Conservation (phyloP, 441 rosid species). For the Erysimum pusillum region DNA sequence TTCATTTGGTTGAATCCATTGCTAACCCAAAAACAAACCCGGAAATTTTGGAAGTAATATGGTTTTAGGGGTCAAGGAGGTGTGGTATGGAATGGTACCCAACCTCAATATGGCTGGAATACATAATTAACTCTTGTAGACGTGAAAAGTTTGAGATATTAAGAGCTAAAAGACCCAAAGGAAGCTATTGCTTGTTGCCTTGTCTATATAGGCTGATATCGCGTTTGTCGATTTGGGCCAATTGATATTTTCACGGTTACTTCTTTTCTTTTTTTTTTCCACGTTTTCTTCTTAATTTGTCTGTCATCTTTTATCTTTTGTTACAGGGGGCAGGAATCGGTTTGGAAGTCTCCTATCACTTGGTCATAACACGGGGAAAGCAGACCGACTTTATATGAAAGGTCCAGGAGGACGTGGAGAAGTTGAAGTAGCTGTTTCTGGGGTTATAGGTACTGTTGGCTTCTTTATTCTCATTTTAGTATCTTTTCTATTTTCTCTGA, state of each 20-base stretch:
- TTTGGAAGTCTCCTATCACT: constrained; percentile 85
- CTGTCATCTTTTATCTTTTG: constrained; percentile 16
- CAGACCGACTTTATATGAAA: constrained; percentile 90
- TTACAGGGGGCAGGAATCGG: constrained; percentile 81
- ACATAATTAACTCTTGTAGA: constrained; percentile 9
- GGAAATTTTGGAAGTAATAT: constrained; percentile 10
- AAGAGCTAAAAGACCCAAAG: constrained; percentile 1
- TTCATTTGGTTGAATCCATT: constrained; percentile 11
- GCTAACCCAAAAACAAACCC: not conserved
- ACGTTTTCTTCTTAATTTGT: not conserved
- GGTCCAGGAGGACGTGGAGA: constrained; percentile 99
- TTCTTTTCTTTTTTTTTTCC: not conserved
- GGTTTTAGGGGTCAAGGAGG: not conserved
- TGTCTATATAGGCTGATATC: constrained; percentile 1
- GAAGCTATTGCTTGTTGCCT: constrained; percentile 11
- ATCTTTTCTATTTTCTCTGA: not conserved
- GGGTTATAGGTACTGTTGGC: constrained; percentile 70
- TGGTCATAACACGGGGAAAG: constrained; percentile 78
- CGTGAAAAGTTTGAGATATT: not conserved
- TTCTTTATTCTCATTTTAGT: not conserved
- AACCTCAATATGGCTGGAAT: constrained; percentile 2
- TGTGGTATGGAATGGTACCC: not conserved
- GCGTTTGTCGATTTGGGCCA: constrained; percentile 1
- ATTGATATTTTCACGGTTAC: not conserved
- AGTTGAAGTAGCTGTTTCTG: constrained; percentile 98